Base-by-base conservation (phyloP, 1,284 basidiomycete genomes). In the Apiotrichum akiyoshidainum region DNA sequence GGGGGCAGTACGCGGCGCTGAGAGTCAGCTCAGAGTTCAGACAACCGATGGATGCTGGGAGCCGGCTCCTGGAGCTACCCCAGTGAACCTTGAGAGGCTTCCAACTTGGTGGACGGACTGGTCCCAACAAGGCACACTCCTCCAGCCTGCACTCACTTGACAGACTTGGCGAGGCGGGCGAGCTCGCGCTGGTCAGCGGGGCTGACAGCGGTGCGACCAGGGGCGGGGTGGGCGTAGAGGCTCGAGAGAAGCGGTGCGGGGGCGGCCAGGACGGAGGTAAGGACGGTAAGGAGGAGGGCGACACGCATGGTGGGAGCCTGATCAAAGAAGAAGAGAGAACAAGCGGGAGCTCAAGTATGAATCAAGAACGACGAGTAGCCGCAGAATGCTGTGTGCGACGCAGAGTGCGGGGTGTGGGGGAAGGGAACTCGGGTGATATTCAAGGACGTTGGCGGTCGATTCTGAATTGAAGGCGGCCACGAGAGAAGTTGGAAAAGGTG, bases 121-220 rank as follows among this genome's bases (percentile, higher is more conserved):
- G n/a, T 31, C 26, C 4, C 26, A 31, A 31, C 26, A 31, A 7
- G 26, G 7, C 26, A 31, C 26, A 7, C 26, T 31, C 26, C 26
- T 31, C 26, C 26, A 31, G 7, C 26, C 10, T 11, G 31, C n/a
- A 58, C 68, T 67, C 57, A 71, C 69, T 67, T 70, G 56, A 65
- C 65, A 11, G 52, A 55, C 16, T 51, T 51, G 7, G 69, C 68
- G 47, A 71, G 46, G 13, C 66, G 54, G 33, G 54, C 66, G 11
- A 71, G 45, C 54, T 69, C 66, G 34, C 35, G 46, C 66, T 69
- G 65, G 46, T 71, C 69, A 35, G 9, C 34, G 21, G 22, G 44
- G 17, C 10, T 33, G 7, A 19, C 12, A 14, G n/a, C 16, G 6
- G 12, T 22, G 37, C 37, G 39, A 16, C 49, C 33, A 21, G 37